Evolutionary conservation across 306 rosid species (phyloP), one percentile per base, ranked within the genome.

Genomic region (Quercus cerris): DNA sequence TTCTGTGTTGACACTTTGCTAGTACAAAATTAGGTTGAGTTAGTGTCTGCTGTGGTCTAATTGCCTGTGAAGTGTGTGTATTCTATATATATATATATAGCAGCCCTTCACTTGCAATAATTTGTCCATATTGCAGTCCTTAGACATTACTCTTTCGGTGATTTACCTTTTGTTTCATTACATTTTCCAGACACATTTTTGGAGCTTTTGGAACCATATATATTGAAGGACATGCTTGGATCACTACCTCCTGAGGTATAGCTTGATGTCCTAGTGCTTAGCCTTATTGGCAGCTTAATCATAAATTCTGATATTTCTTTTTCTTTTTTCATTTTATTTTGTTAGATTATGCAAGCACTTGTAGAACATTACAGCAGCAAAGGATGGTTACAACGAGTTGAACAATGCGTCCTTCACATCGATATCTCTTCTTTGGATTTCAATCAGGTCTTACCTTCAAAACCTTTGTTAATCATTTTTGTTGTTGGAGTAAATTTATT

Each of bases 401-500:
- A 95, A 83, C 98, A 95, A 84, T 93, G 98, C 56, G 99, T 95
- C 67, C 99, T 95, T 85, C 99, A 95, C 89, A 95, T 95, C 97
- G 99, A 95, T 84, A 95, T 95, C 81, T 93, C 98, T 78, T 95
- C 99, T 77, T 93, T 95, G 85, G 98, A 95, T 91, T 95, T 95
- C 82, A 93, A 93, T 85, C 99, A 95, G 99, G 99, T 93, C 59
- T 72, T 82, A 78, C 81, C 85, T 35, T 54, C 57, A 18, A 61
- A 57, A 80, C 68, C 70, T 80, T 81, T 81, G 77, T 68, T 68
- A 62, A 71, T 66, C 14, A 56, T 35, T 70, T 85, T 77, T 56
- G 49, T 75, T 82, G 78, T 76, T 70, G 68, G 55, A 66, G 66
- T 64, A 52, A 5, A 73, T 41, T 38, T 30, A 63, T 83, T 78